Evolutionary conservation across 768 basidiomycete species (phyloP).

Genomic region (Xerocomus potaroensis): DNA sequence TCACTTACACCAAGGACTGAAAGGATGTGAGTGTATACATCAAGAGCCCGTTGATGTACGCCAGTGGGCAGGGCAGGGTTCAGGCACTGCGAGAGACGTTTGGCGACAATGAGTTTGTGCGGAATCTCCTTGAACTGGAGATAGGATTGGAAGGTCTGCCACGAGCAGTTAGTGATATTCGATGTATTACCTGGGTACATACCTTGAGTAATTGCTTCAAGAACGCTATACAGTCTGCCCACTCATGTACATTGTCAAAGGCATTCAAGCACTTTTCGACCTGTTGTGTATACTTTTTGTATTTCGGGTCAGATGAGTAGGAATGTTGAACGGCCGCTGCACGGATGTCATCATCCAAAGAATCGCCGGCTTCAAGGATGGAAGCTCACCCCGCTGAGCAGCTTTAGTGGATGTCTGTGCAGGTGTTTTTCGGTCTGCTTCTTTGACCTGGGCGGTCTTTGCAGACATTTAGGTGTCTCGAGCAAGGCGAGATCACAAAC

Average conservation of each 20-base stretch:
- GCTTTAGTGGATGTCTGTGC: constrained; percentile 17
- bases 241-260: constrained; percentile 96
- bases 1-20: constrained; percentile 80
- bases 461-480: constrained; percentile 17
- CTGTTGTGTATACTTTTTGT: constrained; percentile 87
- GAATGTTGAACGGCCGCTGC: constrained; percentile 49
- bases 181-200: constrained; percentile 6
- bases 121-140: constrained; percentile 97
- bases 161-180: not conserved
- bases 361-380: not conserved
- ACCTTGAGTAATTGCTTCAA: constrained; percentile 92
- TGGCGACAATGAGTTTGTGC: constrained; percentile 88
- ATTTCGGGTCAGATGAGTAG: constrained; percentile 82
- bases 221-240: constrained; percentile 99
- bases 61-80: constrained; percentile 97
- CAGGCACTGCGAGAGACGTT: constrained; percentile 91
- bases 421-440: constrained; percentile 14
- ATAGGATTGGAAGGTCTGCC: constrained; percentile 86
- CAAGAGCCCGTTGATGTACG: constrained; percentile 93
- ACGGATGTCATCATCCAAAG: not conserved
- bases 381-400: constrained; percentile 29
- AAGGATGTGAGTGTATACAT: constrained; percentile 91
- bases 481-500: constrained; percentile 13
- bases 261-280: constrained; percentile 91
- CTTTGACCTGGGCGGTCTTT: constrained; percentile 14